phyloP scores from a whole-genome alignment of 2,329 filamentous ascomycete species.

The Aspergillaceae sp. region DNA sequence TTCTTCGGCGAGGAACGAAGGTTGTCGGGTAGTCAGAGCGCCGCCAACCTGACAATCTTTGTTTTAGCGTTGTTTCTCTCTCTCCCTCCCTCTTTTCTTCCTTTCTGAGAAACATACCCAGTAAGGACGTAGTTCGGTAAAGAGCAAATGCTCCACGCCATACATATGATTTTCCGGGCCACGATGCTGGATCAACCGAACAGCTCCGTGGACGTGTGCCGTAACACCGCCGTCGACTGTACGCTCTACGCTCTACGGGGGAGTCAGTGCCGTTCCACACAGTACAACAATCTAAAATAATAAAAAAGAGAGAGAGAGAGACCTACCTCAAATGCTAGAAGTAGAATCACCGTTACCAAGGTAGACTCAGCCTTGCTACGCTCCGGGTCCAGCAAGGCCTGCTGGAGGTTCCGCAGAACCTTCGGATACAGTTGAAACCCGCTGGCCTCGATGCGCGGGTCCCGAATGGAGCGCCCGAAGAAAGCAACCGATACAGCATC shows the following conservation, averaged over 20 bases:
- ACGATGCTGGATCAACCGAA: slow-evolving; percentile 30
- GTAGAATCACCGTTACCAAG: slow-evolving; percentile 29
- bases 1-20: slow-evolving; percentile 27
- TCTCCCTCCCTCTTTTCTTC: neutral
- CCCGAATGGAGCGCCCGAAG: slow-evolving; percentile 29
- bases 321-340: slow-evolving; percentile 31
- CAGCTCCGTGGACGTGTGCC: slow-evolving; percentile 27
- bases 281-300: too few relatives aligned
- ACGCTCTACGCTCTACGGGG: slow-evolving; percentile 26
- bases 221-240: slow-evolving; percentile 24
- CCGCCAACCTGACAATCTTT: slow-evolving; percentile 17
- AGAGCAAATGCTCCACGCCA: slow-evolving; percentile 32
- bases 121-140: slow-evolving; percentile 32
- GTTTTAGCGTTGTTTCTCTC: slow-evolving; percentile 1
- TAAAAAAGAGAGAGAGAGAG: too few relatives aligned
- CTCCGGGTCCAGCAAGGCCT: slow-evolving; percentile 28
- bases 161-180: slow-evolving; percentile 33
- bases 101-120: slow-evolving; percentile 20
- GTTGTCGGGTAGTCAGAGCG: slow-evolving; percentile 21
- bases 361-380: slow-evolving; percentile 30
- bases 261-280: too few relatives aligned
- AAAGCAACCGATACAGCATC: slow-evolving; percentile 32
- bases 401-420: slow-evolving; percentile 28
- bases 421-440: slow-evolving; percentile 27
- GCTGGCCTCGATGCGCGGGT: slow-evolving; percentile 24